Evolutionary conservation across 305 asterid genomes (phyloP), one percentile per base, ranked within the genome.

Genomic region (Fraxinus sp.): DNA sequence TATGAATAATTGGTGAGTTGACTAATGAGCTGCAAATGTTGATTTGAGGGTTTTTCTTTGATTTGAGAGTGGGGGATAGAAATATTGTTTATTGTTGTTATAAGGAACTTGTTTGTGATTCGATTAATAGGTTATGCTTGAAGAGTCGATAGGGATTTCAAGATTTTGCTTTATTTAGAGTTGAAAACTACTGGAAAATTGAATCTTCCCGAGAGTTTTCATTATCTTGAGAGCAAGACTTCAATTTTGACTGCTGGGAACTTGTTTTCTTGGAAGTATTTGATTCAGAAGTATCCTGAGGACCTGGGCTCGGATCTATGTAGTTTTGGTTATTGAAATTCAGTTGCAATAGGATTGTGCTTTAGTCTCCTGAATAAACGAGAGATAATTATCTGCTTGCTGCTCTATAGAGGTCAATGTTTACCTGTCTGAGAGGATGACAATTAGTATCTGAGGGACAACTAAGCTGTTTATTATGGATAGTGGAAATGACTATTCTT

Each of bases 401-500:
- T 20, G 70, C 70, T 20, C 70, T 20, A 20, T 59, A 7, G 70
- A 59, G 71, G 30, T 59, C 71, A 20, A 59, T 59, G 30, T 71
- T 78, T 70, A 24, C 49, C 44, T 35, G 20, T 77, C 55, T 62
- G 44, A 77, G 26, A 11, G 33, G 37, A 52, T 46, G 52, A 62
- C 39, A 49, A 39, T 24, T 44, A 32, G 70, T 28, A 73, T 32
- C 57, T 3, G 74, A 76, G 57, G 76, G 49, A 28, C 32, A 28
- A n/a, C 4, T 55, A 76, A 11, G 76, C 57, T 28, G 14, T 26
- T 76, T 14, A 6, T 7, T 7, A 92, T 94, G 98, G 96, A 93
- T 81, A 89, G 85, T n/a, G 95, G 91, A 72, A 86, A 86, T 66
- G 93, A 93, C n/a, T 82, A 81, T 24, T 88, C 94, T 5, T 88